phyloP scores from a whole-genome alignment of 257 asterid species.

The Gynochthodes officinalis region DNA sequence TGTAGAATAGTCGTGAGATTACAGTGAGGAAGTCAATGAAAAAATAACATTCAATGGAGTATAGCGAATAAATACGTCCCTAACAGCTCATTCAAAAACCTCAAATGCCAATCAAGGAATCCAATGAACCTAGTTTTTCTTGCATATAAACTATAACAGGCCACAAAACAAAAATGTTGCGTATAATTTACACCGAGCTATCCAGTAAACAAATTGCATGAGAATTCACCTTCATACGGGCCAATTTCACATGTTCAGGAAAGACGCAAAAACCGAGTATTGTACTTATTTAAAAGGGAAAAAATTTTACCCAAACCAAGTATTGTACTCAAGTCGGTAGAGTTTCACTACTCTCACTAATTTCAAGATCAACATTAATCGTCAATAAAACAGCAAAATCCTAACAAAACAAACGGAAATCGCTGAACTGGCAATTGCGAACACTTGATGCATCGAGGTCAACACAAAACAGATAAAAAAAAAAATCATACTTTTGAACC shows the following conservation, averaged over 20 bases:
- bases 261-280: background rate
- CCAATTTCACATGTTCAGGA: background rate
- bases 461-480: background rate
- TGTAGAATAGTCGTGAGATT: background rate
- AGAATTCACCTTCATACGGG: background rate
- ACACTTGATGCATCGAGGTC: background rate
- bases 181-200: background rate
- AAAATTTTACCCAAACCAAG: background rate
- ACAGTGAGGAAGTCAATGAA: background rate
- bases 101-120: background rate
- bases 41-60: background rate
- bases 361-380: no score
- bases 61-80: background rate
- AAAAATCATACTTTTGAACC: background rate
- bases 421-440: background rate
- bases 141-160: background rate
- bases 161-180: background rate
- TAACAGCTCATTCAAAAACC: background rate
- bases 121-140: background rate
- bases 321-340: no score
- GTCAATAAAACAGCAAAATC: no score
- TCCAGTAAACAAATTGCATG: background rate
- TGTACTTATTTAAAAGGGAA: background rate
- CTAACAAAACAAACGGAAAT: no score
- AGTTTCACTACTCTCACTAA: background rate